Conservation (phyloP, 1,139 yeast species). For the Geotrichum aggregatum region DNA sequence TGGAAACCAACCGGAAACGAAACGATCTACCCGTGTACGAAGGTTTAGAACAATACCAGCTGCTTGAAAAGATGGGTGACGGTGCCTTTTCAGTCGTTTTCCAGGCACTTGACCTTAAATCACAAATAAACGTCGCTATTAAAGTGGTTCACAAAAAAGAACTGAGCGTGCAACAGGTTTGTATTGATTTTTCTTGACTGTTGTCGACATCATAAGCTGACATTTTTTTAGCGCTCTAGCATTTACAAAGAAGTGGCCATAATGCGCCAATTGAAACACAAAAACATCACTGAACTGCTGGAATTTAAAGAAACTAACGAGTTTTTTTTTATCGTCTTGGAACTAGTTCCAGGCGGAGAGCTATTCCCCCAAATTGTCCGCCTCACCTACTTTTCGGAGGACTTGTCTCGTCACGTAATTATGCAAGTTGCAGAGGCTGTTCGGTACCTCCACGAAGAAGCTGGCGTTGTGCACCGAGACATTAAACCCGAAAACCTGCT, state of each 20-base stretch:
- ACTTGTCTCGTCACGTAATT: slow-evolving; percentile 77
- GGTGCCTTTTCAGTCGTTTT: slow-evolving; percentile 92
- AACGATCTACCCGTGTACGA: slow-evolving; percentile 14
- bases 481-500: slow-evolving; percentile 90
- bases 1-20: not conserved
- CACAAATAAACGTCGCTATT: slow-evolving; percentile 63
- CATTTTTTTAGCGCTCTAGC: slow-evolving; percentile 47
- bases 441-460: slow-evolving; percentile 70
- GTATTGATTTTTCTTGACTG: slow-evolving; percentile 25
- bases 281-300: slow-evolving; percentile 65
- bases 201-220: slow-evolving; percentile 17
- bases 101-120: slow-evolving; percentile 54
- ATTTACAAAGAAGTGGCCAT: slow-evolving; percentile 81
- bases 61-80: slow-evolving; percentile 47
- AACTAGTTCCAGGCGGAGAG: slow-evolving; percentile 89
- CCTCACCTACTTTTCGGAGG: slow-evolving; percentile 84
- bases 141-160: slow-evolving; percentile 76
- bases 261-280: slow-evolving; percentile 69
- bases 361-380: slow-evolving; percentile 90
- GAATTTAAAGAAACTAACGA: slow-evolving; percentile 63
- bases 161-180: slow-evolving; percentile 45
- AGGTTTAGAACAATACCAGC: slow-evolving; percentile 37
- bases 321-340: slow-evolving; percentile 75
- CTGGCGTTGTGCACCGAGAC: slow-evolving; percentile 90
- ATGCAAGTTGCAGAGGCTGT: slow-evolving; percentile 80